Percentiles rank a stretch among this genome's conserved stretches.
These are phyloP conservation scores for Sesbania bispinosa DNA, from an alignment of 306 rosid genomes.

Conservation along the genomic window DNA sequence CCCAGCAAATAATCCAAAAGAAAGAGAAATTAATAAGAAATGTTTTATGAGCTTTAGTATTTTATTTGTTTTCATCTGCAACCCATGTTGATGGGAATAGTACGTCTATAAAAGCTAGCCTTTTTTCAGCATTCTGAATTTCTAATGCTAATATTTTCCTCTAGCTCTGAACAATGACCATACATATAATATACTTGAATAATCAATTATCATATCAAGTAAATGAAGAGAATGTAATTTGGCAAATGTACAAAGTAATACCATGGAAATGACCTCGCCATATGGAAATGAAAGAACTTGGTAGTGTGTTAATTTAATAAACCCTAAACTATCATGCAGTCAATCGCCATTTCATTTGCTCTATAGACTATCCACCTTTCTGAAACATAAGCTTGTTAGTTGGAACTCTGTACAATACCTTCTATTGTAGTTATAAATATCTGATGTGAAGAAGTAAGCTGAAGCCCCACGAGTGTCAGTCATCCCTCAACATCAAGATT, in stretches of 20 bases:
- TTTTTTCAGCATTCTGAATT: constrained; percentile 6
- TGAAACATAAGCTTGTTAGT: constrained; percentile 21
- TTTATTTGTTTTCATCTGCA: not conserved
- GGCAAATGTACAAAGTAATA: constrained; percentile 30
- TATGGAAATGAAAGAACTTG: constrained; percentile 19
- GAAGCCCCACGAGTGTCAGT: constrained; percentile 2
- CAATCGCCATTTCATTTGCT: constrained; percentile 15
- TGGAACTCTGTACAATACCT: constrained; percentile 27
- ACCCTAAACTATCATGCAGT: constrained; percentile 15
- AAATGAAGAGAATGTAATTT: constrained; percentile 3
- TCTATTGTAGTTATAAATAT: constrained; percentile 18
- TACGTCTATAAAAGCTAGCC: not conserved
- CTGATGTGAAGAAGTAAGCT: not conserved
- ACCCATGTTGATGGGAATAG: not conserved
- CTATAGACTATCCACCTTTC: constrained; percentile 11
- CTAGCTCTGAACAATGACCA: not conserved
- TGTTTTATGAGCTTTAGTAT: not conserved
- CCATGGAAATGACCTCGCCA: too few species aligned
- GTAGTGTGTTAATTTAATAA: constrained; percentile 22
- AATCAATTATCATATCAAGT: constrained; percentile 20
- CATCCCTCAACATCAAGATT: constrained; percentile 3
- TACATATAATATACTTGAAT: not conserved
- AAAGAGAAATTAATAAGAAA: not conserved
- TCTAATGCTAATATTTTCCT: not conserved
- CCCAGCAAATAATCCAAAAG: too few species aligned